Base-by-base conservation (phyloP, 2,329 filamentous ascomycete genomes). In the Diaporthe longicolla region DNA sequence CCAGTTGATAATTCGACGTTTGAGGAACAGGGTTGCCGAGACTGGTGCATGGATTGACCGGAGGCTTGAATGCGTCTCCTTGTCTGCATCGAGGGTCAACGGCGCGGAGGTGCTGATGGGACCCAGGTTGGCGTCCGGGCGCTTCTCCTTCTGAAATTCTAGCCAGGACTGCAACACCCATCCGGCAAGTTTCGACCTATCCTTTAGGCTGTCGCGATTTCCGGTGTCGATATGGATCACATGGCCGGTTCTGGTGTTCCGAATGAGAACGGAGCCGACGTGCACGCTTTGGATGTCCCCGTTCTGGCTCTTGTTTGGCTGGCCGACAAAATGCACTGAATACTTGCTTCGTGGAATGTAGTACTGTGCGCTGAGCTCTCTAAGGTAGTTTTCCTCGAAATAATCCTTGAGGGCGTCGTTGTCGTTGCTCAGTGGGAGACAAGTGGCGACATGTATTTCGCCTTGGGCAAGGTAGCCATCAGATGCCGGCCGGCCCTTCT, bases 311-410 rank as follows among this genome's bases (percentile, higher is more conserved):
- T 7, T 4, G 0, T 5, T 19, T 11, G 45, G 63, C 8, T 52
- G 1, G 13, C 45, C 63, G 2, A 66, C 45, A 13, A 66, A 66
- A 13, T 66, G 63, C 4, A 66, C 63, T 7, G 63, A 66, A 13
- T 66, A 66, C 9, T 52, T 66, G 63, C 63, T 52, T 21, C 29
- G 45, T 21, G 63, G 63, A 8, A 66, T 37, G 21, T 66, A 66
- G n/a, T 66, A 5, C 13, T 17, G 21, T 3, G 63, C 45, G 13
- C 26, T 35, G 2, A 52, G 7, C 24, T 52, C 29, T n/a, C 9
- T 13, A 5, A 8, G 0, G 45, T 52, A 26, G 7, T 19, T 3
- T 2, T 0, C 7, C 29, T 66, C 29, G 17, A 66, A 26, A 2
- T 37, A 66, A 15, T 37, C 13, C 2, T 19, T 7, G 4, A 66